Conservation (phyloP, 1,284 basidiomycete genomes). For the Singerocomus inundabilis region DNA sequence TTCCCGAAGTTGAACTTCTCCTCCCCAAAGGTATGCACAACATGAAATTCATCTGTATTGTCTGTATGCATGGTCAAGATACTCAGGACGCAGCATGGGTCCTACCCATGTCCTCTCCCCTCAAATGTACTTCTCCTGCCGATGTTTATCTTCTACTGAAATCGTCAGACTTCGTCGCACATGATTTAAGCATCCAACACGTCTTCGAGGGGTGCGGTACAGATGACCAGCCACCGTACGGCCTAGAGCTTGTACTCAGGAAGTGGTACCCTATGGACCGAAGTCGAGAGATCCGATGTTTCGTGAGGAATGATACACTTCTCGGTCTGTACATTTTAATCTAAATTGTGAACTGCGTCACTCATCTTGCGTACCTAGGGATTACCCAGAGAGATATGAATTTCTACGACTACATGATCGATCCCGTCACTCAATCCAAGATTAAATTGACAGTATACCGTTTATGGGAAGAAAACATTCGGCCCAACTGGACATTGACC, state of each 20-base stretch:
- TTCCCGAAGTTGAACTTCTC: constrained; percentile 98
- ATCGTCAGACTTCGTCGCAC: constrained; percentile 86
- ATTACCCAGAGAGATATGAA: constrained; percentile 90
- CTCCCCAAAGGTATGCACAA: constrained; percentile 69
- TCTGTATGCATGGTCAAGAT: neutral
- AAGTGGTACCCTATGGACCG: constrained; percentile 89
- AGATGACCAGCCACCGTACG: constrained; percentile 40
- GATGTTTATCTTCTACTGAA: constrained; percentile 95
- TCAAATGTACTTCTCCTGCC: constrained; percentile 84
- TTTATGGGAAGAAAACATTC: constrained; percentile 73
- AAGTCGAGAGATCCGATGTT: constrained; percentile 84
- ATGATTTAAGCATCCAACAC: constrained; percentile 65
- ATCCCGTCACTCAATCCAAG: constrained; percentile 49
- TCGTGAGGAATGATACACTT: constrained; percentile 69
- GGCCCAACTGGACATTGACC: constrained; percentile 51
- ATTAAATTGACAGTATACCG: constrained; percentile 54
- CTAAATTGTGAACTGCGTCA: neutral
- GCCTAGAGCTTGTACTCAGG: constrained; percentile 85
- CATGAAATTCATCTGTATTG: neutral
- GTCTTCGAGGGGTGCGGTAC: constrained; percentile 63
- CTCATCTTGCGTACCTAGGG: constrained; percentile 44
- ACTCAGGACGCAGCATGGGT: constrained; percentile 90
- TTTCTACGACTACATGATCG: constrained; percentile 85
- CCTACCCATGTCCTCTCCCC: constrained; percentile 78
- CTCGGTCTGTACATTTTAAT: constrained; percentile 53